phyloP scores from a whole-genome alignment of 169 alveolate species.

The Plasmodium chabaudi region DNA sequence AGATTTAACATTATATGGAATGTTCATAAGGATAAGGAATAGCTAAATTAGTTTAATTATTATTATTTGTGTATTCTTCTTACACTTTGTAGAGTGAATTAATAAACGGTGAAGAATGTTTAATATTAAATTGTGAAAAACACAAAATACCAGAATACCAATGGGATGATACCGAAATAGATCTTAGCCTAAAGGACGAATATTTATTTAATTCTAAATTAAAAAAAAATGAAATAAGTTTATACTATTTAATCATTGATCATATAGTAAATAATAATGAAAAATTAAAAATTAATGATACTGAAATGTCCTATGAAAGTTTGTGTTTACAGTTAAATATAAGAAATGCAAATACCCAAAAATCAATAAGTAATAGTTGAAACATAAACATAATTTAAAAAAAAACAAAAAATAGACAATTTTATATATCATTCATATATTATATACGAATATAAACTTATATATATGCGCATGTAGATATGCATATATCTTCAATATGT shows the following conservation, averaged over 20 bases:
- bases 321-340: constrained; percentile 48
- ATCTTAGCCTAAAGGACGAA: constrained; percentile 37
- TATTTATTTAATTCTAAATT: constrained; percentile 58
- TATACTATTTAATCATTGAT: constrained; percentile 56
- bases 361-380: constrained; percentile 50
- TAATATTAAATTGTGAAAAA: constrained; percentile 53
- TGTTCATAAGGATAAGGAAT: too few relatives aligned
- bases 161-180: not conserved
- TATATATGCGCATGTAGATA: constrained; percentile 2
- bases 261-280: constrained; percentile 44
- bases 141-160: constrained; percentile 7
- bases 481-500: not conserved
- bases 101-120: constrained; percentile 64
- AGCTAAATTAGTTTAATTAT: too few relatives aligned
- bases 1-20: too few relatives aligned
- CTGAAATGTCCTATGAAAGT: constrained; percentile 45
- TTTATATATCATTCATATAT: too few relatives aligned
- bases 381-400: not conserved
- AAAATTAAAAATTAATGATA: constrained; percentile 34
- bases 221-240: constrained; percentile 62
- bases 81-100: constrained; percentile 43
- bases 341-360: constrained; percentile 45
- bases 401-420: constrained; percentile 3
- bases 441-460: too few relatives aligned
- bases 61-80: not conserved